A percentile compares a stretch with the other conserved stretches of the same genome.
Conservation (phyloP, 495 filamentous ascomycete genomes). For the Xylaria nigripes region DNA sequence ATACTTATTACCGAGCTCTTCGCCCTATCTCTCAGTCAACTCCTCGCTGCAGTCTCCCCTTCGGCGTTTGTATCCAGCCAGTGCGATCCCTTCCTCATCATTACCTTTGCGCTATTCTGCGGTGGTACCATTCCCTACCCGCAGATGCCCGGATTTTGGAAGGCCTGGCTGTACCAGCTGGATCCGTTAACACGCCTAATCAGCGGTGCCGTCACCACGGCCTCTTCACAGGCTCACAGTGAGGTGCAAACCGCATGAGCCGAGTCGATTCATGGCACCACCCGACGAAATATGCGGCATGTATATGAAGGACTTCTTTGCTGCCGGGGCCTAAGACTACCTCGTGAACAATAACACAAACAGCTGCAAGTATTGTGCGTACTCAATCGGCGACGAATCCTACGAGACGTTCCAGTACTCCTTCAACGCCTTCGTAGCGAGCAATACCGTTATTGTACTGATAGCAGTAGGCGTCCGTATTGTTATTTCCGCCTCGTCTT, state of each 20-base stretch:
- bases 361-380: constrained; percentile 70
- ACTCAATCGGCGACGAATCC: constrained; percentile 68
- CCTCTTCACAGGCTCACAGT: constrained; percentile 60
- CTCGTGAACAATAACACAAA: constrained; percentile 54
- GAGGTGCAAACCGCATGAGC: constrained; percentile 45
- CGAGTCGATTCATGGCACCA: constrained; percentile 56
- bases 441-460: constrained; percentile 69
- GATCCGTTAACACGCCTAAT: constrained; percentile 81
- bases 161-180: constrained; percentile 71
- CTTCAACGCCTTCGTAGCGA: constrained; percentile 63
- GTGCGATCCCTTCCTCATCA: constrained; percentile 69
- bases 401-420: constrained; percentile 55
- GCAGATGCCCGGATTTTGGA: constrained; percentile 71
- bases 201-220: constrained; percentile 67
- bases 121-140: constrained; percentile 71
- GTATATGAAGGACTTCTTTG: constrained; percentile 67
- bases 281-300: constrained; percentile 54
- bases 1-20: constrained; percentile 70
- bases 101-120: constrained; percentile 76
- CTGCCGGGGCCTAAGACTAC: constrained; percentile 57
- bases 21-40: constrained; percentile 63
- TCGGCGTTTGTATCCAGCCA: constrained; percentile 62
- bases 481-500: not conserved
- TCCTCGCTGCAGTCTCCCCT: constrained; percentile 60
- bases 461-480: constrained; percentile 45